phyloP scores from a whole-genome alignment of 129 eudicot genomes.

The Centrapalus pauciflorus region DNA sequence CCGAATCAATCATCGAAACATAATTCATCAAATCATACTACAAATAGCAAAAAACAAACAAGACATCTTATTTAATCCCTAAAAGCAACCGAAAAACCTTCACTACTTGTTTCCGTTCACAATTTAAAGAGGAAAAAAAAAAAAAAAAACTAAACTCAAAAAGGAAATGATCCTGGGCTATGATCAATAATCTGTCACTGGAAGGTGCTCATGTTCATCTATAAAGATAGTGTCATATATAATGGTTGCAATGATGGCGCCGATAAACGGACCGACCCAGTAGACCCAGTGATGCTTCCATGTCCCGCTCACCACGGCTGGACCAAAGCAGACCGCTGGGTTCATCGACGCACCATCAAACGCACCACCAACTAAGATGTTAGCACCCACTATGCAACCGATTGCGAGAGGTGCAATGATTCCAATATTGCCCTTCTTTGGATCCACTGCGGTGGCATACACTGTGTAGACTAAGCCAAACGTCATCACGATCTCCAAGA shows the following conservation, averaged over 20 bases:
- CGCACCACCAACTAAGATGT: slow-evolving; percentile 76
- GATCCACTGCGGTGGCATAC: slow-evolving; percentile 71
- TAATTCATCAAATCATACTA: slow-evolving; percentile 3
- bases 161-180: not conserved
- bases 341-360: slow-evolving; percentile 82
- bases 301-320: slow-evolving; percentile 70
- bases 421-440: slow-evolving; percentile 65
- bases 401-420: slow-evolving; percentile 67
- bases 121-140: too few species aligned
- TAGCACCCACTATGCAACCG: slow-evolving; percentile 74
- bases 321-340: slow-evolving; percentile 76
- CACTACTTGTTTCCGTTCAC: slow-evolving; percentile 6
- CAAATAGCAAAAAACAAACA: slow-evolving; percentile 9
- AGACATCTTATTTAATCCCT: slow-evolving; percentile 30
- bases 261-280: slow-evolving; percentile 65
- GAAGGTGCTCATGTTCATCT: slow-evolving; percentile 54
- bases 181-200: slow-evolving; percentile 47
- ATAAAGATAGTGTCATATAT: slow-evolving; percentile 55
- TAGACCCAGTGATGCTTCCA: slow-evolving; percentile 75
- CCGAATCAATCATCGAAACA: not conserved
- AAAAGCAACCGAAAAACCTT: slow-evolving; percentile 11
- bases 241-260: slow-evolving; percentile 64
- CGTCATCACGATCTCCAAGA: slow-evolving; percentile 72
- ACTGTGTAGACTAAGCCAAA: slow-evolving; percentile 74
- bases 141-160: slow-evolving; percentile 8